Conservation (phyloP, 305 asterid species). For the Fraxinus angustifolia region DNA sequence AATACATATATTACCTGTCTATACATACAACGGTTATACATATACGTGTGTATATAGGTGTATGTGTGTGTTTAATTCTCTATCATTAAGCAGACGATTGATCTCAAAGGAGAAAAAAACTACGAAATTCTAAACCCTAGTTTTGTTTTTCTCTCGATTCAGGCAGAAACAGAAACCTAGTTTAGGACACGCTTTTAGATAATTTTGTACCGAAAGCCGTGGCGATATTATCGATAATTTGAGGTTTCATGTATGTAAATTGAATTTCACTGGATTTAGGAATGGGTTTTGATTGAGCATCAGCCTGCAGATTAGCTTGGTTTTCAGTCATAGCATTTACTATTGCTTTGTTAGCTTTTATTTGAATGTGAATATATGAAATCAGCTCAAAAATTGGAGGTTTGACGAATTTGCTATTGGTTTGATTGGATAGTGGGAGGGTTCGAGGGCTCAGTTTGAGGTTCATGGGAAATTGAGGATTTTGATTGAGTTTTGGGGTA, state of each 20-base stretch:
- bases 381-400: not conserved
- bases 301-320: not conserved
- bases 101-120: not conserved
- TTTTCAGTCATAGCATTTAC: not conserved
- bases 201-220: not conserved
- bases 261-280: not conserved
- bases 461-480: not conserved
- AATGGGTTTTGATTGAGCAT: not conserved
- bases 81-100: slow-evolving; percentile 7
- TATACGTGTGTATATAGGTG: not conserved
- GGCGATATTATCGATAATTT: not conserved
- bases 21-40: not conserved
- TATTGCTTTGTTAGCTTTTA: not conserved
- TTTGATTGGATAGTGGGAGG: not conserved
- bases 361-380: not conserved
- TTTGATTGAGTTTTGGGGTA: not conserved
- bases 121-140: slow-evolving; percentile 17
- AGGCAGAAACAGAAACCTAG: slow-evolving; percentile 21
- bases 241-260: not conserved
- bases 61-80: not conserved
- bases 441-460: not conserved
- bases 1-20: not conserved
- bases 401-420: not conserved
- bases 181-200: slow-evolving; percentile 14
- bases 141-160: slow-evolving; percentile 19